phyloP scores from a whole-genome alignment of 2,329 filamentous ascomycete species.

The Botrytis medusae region DNA sequence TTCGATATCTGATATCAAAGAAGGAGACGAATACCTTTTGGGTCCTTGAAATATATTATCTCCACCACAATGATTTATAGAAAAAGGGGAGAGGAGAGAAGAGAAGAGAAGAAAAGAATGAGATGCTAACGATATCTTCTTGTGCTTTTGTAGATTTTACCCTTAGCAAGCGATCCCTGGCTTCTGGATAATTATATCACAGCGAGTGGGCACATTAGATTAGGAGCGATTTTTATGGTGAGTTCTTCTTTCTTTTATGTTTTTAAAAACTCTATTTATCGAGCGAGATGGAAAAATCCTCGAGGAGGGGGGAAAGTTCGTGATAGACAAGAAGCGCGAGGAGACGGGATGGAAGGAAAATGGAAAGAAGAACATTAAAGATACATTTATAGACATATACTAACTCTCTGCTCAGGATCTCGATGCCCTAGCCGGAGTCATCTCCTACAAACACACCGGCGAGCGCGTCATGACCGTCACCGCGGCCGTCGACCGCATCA shows the following conservation, averaged over 20 bases:
- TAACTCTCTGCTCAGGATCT: slow-evolving; percentile 49
- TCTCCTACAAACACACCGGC: slow-evolving; percentile 68
- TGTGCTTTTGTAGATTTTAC: slow-evolving; percentile 50
- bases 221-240: slow-evolving; percentile 53
- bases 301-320: too few relatives aligned
- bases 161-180: slow-evolving; percentile 67
- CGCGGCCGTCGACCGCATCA: slow-evolving; percentile 44
- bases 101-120: not conserved
- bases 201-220: slow-evolving; percentile 64
- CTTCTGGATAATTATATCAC: slow-evolving; percentile 70
- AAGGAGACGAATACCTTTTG: not conserved
- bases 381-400: too few relatives aligned
- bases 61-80: fast-evolving
- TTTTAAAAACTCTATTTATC: too few relatives aligned
- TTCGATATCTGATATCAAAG: not conserved
- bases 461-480: slow-evolving; percentile 51
- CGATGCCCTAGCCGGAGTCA: slow-evolving; percentile 68
- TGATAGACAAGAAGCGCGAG: too few relatives aligned
- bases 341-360: too few relatives aligned
- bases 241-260: not conserved
- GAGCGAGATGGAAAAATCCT: too few relatives aligned
- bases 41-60: too few relatives aligned
- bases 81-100: not conserved
- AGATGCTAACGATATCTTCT: not conserved
- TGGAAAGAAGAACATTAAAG: too few relatives aligned